Evolutionary conservation across 306 rosid genomes (phyloP).

Genomic region (Prunus kanzakura): DNA sequence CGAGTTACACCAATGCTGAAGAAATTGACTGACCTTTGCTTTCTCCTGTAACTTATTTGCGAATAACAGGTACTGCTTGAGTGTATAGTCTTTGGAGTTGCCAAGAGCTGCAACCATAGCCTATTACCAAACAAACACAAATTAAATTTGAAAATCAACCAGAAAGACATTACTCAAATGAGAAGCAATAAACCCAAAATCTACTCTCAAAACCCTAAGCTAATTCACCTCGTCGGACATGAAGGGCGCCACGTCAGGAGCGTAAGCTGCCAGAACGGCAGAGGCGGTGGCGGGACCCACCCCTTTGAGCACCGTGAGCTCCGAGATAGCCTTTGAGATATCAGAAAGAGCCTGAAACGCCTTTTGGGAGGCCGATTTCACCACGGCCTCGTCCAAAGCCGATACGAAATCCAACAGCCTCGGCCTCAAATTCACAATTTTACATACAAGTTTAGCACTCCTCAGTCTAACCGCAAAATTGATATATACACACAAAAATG

Average conservation of each 20-base stretch:
- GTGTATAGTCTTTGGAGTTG: slow-evolving; percentile 71
- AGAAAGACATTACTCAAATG: not conserved
- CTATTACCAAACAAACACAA: slow-evolving; percentile 28
- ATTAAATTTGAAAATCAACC: not conserved
- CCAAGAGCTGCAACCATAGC: slow-evolving; percentile 85
- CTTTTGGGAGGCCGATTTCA: slow-evolving; percentile 58
- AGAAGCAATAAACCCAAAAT: not conserved
- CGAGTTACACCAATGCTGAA: not conserved
- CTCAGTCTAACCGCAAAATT: not conserved
- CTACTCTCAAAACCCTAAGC: not conserved
- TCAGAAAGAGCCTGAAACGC: slow-evolving; percentile 74
- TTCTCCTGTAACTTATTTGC: slow-evolving; percentile 53
- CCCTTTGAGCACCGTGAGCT: slow-evolving; percentile 74
- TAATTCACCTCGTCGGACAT: slow-evolving; percentile 84
- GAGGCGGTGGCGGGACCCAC: slow-evolving; percentile 94
- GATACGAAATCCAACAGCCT: slow-evolving; percentile 84
- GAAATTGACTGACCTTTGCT: slow-evolving; percentile 57
- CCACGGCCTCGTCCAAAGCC: slow-evolving; percentile 51
- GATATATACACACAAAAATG: not conserved
- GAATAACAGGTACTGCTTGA: slow-evolving; percentile 76
- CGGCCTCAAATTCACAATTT: slow-evolving; percentile 48
- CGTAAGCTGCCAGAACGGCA: slow-evolving; percentile 71
- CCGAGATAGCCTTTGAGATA: slow-evolving; percentile 58
- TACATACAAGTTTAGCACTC: not conserved
- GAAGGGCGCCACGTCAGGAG: slow-evolving; percentile 72